phyloP scores from a whole-genome alignment of 345 rosid genomes.

The Dipteronia sinensis region DNA sequence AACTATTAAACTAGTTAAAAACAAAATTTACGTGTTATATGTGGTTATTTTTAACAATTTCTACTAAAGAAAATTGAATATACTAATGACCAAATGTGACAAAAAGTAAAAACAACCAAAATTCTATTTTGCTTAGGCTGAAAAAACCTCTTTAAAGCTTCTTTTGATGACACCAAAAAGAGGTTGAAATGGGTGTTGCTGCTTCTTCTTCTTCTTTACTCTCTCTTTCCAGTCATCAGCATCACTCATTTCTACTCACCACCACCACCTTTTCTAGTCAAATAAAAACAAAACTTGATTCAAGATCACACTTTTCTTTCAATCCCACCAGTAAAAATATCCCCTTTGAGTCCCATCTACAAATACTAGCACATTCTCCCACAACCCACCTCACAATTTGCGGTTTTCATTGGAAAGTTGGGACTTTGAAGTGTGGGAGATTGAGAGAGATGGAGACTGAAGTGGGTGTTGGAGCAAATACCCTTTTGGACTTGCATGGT shows the following conservation, averaged over 20 bases:
- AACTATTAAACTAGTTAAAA: too few relatives aligned
- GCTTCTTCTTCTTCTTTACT: slow-evolving; percentile 42
- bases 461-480: slow-evolving; percentile 27
- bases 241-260: slow-evolving; percentile 5
- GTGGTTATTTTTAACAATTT: too few relatives aligned
- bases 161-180: not conserved
- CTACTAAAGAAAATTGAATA: too few relatives aligned
- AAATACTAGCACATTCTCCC: slow-evolving; percentile 14
- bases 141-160: not conserved
- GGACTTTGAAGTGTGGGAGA: slow-evolving; percentile 45
- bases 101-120: not conserved
- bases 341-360: slow-evolving; percentile 8
- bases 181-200: slow-evolving; percentile 49
- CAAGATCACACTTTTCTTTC: slow-evolving; percentile 29
- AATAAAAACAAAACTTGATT: slow-evolving; percentile 18
- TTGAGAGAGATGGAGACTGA: slow-evolving; percentile 45
- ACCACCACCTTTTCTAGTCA: slow-evolving; percentile 20
- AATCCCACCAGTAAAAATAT: slow-evolving; percentile 1
- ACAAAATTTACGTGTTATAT: too few relatives aligned
- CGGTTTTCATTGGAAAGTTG: slow-evolving; percentile 18
- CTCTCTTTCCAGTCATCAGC: slow-evolving; percentile 15
- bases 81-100: too few relatives aligned
- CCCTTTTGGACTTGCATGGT: slow-evolving; percentile 48
- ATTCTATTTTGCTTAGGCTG: not conserved
- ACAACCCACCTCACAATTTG: slow-evolving; percentile 7